Evolutionary conservation across 805 yeast genomes (phyloP), one percentile per base, ranked within the genome.

Genomic region (Lipomyces chichibuensis): DNA sequence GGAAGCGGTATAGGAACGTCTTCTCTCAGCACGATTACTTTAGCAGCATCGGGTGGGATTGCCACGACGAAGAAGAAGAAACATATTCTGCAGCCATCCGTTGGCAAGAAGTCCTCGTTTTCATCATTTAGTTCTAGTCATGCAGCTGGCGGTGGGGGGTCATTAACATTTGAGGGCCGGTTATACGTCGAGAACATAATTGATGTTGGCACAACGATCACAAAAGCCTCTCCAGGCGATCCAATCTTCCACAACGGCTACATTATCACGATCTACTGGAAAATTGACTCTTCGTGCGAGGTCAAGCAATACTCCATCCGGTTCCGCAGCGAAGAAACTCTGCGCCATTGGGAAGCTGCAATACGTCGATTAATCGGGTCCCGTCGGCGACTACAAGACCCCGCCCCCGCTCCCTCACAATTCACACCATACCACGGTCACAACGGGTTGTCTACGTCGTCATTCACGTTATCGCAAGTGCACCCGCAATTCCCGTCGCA

Each of bases 281-380:
- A 59, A n/a, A 59, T 63, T 35, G 70, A 65, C 20, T 23, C 67
- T 8, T 82, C 79, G 75, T 88, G 87, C 73, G 98, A 93, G 71
- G 87, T 90, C 35, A 97, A 97, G 14, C 87, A 91, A 23, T 92
- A 95, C 73, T 85, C 92, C 20, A 83, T 95, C 75, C 84, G 91
- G 65, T 92, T 92, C 78, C 84, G 89, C 68, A 89, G 89, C 61
- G 98, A 93, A 74, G 98, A 95, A 76, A 82, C 83, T 20, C 83
- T 96, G 70, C 84, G 84, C 65, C 94, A 89, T 76, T 95, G 98
- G 98, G 91, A 79, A 58, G 43, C 73, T 43, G 74, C 82, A 2
- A 69, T 81, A 46, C 70, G 59, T 60, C 69, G 70, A 35, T 66
- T 77, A 68, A 72, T 77, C 25, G 58, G 43, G 53, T 32, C 23